These are phyloP conservation scores for Trichoderma reesei DNA, from an alignment of 495 filamentous ascomycete species.

Conservation along the genomic window DNA sequence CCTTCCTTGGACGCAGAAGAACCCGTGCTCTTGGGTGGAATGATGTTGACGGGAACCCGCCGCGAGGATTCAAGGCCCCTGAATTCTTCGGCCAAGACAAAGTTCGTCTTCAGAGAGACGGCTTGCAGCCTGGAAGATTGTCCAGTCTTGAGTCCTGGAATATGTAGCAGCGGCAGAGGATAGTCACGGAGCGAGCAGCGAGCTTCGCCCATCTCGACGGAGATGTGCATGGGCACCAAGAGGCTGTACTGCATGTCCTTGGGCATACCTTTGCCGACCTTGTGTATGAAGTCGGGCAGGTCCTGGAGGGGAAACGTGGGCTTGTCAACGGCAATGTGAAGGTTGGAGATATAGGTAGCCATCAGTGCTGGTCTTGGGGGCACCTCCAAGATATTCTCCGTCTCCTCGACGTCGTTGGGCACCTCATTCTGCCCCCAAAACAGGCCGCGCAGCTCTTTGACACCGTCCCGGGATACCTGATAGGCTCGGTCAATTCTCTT, in stretches of 20 bases:
- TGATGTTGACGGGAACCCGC: conserved; percentile 72
- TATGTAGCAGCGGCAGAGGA: conserved; percentile 82
- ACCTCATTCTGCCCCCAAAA: conserved; percentile 80
- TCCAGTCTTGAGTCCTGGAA: conserved; percentile 68
- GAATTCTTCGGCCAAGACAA: conserved; percentile 94
- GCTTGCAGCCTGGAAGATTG: conserved; percentile 75
- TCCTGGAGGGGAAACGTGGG: conserved; percentile 79
- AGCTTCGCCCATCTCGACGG: conserved; percentile 86
- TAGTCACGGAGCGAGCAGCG: conserved; percentile 82
- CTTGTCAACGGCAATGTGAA: conserved; percentile 81
- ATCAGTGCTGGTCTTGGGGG: conserved; percentile 80
- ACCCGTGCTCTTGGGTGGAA: conserved; percentile 50
- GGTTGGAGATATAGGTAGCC: conserved; percentile 69
- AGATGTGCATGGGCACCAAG: conserved; percentile 79
- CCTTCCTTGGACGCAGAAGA: conserved; percentile 37
- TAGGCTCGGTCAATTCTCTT: conserved; percentile 73
- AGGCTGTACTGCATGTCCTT: conserved; percentile 80
- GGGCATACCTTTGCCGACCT: conserved; percentile 92
- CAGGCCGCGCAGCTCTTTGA: conserved; percentile 67
- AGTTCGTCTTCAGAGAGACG: conserved; percentile 78
- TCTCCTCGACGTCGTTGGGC: conserved; percentile 69
- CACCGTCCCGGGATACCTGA: conserved; percentile 55
- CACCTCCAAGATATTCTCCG: conserved; percentile 76
- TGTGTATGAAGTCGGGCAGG: conserved; percentile 71
- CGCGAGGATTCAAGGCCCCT: conserved; percentile 67